These are phyloP conservation scores for Candida caryicola DNA, from an alignment of 805 yeast species.

Conservation along the genomic window DNA sequence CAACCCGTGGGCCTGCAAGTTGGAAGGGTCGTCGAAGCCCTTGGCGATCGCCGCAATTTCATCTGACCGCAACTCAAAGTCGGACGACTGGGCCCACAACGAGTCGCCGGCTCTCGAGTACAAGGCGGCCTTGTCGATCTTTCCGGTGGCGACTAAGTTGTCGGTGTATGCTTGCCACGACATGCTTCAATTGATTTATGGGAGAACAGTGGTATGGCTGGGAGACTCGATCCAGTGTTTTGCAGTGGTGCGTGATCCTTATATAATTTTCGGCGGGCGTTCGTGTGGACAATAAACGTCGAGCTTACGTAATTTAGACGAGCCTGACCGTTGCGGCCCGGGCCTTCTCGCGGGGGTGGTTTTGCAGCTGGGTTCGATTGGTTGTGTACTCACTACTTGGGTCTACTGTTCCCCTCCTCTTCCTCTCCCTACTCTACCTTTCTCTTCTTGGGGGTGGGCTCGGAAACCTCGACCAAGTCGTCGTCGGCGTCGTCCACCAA, in stretches of 20 bases:
- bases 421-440: conserved; percentile 9
- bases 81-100: conserved; percentile 84
- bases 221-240: not conserved
- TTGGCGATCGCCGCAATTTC: conserved; percentile 73
- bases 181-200: conserved; percentile 7
- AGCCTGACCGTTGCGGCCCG: no score
- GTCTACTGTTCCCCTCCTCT: not conserved
- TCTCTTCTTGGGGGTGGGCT: conserved; percentile 12
- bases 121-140: conserved; percentile 88
- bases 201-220: not conserved
- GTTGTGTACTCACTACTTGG: not conserved
- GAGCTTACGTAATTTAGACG: not conserved
- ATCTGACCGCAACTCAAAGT: conserved; percentile 57
- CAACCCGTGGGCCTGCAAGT: conserved; percentile 81
- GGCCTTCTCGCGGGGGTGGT: no score
- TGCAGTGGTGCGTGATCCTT: not conserved
- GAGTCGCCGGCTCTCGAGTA: conserved; percentile 94
- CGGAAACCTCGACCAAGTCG: conserved; percentile 9
- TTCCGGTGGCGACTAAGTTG: conserved; percentile 81
- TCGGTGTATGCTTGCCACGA: conserved; percentile 82
- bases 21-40: conserved; percentile 78
- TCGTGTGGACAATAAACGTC: not conserved
- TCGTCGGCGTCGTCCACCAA: conserved; percentile 9
- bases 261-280: not conserved
- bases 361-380: no score